Conservation (phyloP, 441 rosid species). For the Gossypium trilobum region DNA sequence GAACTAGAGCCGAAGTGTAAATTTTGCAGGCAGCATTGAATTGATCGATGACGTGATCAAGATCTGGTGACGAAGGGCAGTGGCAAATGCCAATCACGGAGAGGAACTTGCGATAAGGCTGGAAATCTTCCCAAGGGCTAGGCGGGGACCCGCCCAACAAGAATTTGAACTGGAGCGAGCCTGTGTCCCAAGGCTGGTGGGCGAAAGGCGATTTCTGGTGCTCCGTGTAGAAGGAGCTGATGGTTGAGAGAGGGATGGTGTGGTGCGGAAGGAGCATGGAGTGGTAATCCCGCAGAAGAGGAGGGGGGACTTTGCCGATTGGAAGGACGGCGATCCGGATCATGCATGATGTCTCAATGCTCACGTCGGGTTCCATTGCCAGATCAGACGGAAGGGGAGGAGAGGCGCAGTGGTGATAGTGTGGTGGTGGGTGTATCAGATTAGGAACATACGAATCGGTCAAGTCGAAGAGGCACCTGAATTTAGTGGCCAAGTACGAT, state of each 20-base stretch:
- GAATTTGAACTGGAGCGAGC: conserved; percentile 78
- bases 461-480: neutral
- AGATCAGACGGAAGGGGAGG: neutral
- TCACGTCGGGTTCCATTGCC: conserved; percentile 83
- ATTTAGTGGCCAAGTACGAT: neutral
- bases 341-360: conserved; percentile 80
- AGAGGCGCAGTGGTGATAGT: neutral
- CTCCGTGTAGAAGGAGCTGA: conserved; percentile 87
- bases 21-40: conserved; percentile 48
- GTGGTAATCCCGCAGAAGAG: conserved; percentile 65
- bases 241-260: conserved; percentile 67
- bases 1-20: conserved; percentile 20
- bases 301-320: conserved; percentile 56
- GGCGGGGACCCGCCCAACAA: conserved; percentile 85
- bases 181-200: conserved; percentile 84
- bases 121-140: conserved; percentile 97
- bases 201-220: conserved; percentile 93
- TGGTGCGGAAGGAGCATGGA: conserved; percentile 68
- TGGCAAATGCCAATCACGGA: conserved; percentile 85
- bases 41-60: conserved; percentile 48
- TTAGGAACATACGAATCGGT: neutral
- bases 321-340: conserved; percentile 85
- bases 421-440: neutral
- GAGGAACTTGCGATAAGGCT: conserved; percentile 81
- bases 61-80: conserved; percentile 85